Evolutionary conservation across 768 basidiomycete genomes (phyloP).

Genomic region (Calocera viscosa): DNA sequence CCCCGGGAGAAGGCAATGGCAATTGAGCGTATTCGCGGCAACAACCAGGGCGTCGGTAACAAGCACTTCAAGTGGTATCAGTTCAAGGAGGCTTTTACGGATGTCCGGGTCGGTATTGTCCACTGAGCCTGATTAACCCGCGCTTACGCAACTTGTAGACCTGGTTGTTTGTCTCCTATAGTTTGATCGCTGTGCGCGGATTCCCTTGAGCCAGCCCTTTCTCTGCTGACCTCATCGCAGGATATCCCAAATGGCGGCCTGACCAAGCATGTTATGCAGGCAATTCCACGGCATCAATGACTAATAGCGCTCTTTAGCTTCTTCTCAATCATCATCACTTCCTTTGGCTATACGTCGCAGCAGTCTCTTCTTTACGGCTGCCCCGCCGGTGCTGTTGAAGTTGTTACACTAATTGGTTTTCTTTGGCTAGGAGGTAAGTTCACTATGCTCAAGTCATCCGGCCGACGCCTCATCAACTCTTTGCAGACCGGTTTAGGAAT

Average conservation of each 20-base stretch:
- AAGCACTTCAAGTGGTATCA: slow-evolving; percentile 26
- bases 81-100: slow-evolving; percentile 25
- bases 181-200: background rate
- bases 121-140: background rate
- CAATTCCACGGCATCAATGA: background rate
- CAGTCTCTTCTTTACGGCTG: slow-evolving; percentile 6
- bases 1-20: slow-evolving; percentile 23
- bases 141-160: background rate
- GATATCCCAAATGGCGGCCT: slow-evolving; percentile 2
- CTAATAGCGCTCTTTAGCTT: background rate
- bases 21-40: slow-evolving; percentile 16
- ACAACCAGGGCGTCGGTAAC: slow-evolving; percentile 21
- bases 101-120: slow-evolving; percentile 10
- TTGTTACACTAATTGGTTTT: background rate
- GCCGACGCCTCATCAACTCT: too few relatives aligned
- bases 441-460: too few relatives aligned
- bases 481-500: background rate
- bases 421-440: slow-evolving; percentile 1
- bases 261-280: background rate
- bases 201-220: too few relatives aligned
- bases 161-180: background rate
- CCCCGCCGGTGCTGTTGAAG: background rate
- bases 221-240: too few relatives aligned
- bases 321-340: background rate
- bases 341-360: background rate